phyloP scores from a whole-genome alignment of 2,329 filamentous ascomycete species.

The Microdochium paspali region DNA sequence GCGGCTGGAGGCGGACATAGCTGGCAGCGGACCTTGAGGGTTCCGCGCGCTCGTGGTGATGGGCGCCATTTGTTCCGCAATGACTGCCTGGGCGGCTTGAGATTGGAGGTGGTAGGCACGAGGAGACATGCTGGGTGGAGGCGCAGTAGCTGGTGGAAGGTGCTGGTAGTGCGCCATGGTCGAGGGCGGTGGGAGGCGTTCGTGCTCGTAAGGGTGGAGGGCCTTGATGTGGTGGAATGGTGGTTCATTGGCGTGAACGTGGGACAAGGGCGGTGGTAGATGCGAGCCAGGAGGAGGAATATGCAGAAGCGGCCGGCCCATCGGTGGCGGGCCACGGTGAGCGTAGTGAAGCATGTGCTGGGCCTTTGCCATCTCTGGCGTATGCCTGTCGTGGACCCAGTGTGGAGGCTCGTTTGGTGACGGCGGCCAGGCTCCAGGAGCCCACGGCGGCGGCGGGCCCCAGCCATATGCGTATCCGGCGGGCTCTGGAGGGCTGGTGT shows the following conservation, averaged over 20 bases:
- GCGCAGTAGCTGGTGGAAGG: constrained; percentile 15
- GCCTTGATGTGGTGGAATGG: constrained; percentile 12
- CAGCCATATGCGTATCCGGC: constrained; percentile 28
- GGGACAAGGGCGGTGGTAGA: neutral
- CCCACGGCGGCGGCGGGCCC: constrained; percentile 23
- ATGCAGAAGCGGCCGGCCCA: constrained; percentile 7
- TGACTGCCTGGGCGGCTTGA: constrained; percentile 29
- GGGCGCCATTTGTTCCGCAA: constrained; percentile 25
- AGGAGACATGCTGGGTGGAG: constrained; percentile 25
- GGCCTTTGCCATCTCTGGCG: constrained; percentile 15
- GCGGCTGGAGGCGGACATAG: constrained; percentile 20
- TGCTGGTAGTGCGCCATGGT: constrained; percentile 3
- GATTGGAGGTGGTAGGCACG: constrained; percentile 34
- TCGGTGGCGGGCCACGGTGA: constrained; percentile 8
- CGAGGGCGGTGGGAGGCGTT: constrained; percentile 13
- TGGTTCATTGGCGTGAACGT: constrained; percentile 2
- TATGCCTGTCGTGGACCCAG: constrained; percentile 16
- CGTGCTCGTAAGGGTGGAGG: constrained; percentile 11
- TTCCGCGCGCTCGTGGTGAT: constrained; percentile 20
- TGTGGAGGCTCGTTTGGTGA: constrained; percentile 30
- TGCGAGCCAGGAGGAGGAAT: constrained; percentile 1
- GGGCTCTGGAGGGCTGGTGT: constrained; percentile 17
- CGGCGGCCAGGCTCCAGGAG: constrained; percentile 19
- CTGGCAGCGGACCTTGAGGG: constrained; percentile 33
- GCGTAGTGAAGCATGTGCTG: constrained; percentile 6